Evolutionary conservation across 1,284 basidiomycete genomes (phyloP), one percentile per base, ranked within the genome.

Genomic region (Rhodotorula sp.): DNA sequence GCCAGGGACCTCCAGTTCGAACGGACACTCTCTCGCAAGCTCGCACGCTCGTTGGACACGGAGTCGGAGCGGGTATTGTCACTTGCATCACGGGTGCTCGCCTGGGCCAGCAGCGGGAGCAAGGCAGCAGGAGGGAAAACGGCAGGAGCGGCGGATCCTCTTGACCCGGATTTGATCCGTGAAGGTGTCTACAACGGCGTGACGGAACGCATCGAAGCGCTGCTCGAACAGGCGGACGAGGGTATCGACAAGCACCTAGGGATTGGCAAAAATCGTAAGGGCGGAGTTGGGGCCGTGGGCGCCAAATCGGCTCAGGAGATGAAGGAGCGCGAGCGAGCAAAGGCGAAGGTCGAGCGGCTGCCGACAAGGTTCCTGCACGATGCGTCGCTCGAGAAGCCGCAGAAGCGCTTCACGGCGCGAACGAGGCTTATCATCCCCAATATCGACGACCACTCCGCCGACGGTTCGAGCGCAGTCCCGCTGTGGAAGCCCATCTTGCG

Each of bases 161-260:
- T 85, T 70, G 85, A 83, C 65, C 85, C 89, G 75, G 92, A 94
- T 72, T 89, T 94, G 80, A 84, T 94, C 2, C 81, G 88, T 30
- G 92, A 95, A 78, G 86, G 86, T 72, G 96, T 93, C 79, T 85
- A 88, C 71, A 83, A 85, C n/a, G 78, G 86, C 44, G 85, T 95
- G 0, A 88, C 92, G 24, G 91, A 94, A 78, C 82, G 87, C 0
- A 86, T 96, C 81, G 95, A 98, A 79, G 84, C 86, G 50, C 79
- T 97, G 65, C 81, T 96, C 65, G 95, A 98, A 80, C 85, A 87
- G 65, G 89, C 92, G 28, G 75, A 76, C 66, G 71, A 75, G 10
- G 50, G 58, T n/a, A 37, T 75, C 34, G 75, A 76, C 44, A 47
- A 65, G 53, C 66, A 73, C 48, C 64, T 63, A 68, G 47, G 73